These are phyloP conservation scores for Chaetomium strumarium DNA, from an alignment of 2,329 filamentous ascomycete genomes.

Conservation along the genomic window DNA sequence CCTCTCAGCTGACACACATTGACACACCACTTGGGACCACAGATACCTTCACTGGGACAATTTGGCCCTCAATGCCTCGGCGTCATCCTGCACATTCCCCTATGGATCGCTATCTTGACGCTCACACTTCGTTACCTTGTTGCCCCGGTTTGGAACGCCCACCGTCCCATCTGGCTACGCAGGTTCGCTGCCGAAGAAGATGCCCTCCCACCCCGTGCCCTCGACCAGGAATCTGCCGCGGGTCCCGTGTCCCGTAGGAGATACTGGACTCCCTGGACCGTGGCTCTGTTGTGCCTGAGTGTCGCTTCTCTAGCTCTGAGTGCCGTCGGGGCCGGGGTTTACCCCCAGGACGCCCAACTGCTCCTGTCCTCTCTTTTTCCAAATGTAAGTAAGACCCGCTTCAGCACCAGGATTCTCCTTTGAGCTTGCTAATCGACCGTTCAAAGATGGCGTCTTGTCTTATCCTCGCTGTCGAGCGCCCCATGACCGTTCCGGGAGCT, in stretches of 20 bases:
- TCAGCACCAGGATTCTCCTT: too few relatives aligned
- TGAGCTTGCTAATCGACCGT: neutral
- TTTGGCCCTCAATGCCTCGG: slow-evolving; percentile 31
- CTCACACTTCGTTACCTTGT: slow-evolving; percentile 30
- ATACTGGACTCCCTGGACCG: slow-evolving; percentile 27
- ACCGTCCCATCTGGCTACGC: slow-evolving; percentile 32
- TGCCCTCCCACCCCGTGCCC: neutral
- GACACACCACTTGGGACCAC: neutral
- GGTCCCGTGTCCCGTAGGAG: neutral
- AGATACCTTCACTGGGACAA: slow-evolving; percentile 28
- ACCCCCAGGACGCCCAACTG: slow-evolving; percentile 25
- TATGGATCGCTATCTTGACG: slow-evolving; percentile 28
- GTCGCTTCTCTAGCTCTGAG: slow-evolving; percentile 26
- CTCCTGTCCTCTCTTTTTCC: slow-evolving; percentile 30
- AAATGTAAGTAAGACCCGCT: slow-evolving; percentile 35
- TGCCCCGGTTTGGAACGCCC: slow-evolving; percentile 28
- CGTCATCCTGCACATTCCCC: slow-evolving; percentile 29
- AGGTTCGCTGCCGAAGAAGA: slow-evolving; percentile 29
- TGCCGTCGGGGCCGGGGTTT: slow-evolving; percentile 28
- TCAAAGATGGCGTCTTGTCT: slow-evolving; percentile 22
- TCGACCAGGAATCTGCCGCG: slow-evolving; percentile 11
- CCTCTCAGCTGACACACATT: slow-evolving; percentile 9
- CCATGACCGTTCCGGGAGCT: slow-evolving; percentile 25
- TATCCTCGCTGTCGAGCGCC: slow-evolving; percentile 28
- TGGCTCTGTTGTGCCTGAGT: slow-evolving; percentile 30